Percentiles rank a stretch among this genome's conserved stretches.
Evolutionary conservation across 2,329 filamentous ascomycete genomes (phyloP).

Genomic region (Colletotrichum shisoi): DNA sequence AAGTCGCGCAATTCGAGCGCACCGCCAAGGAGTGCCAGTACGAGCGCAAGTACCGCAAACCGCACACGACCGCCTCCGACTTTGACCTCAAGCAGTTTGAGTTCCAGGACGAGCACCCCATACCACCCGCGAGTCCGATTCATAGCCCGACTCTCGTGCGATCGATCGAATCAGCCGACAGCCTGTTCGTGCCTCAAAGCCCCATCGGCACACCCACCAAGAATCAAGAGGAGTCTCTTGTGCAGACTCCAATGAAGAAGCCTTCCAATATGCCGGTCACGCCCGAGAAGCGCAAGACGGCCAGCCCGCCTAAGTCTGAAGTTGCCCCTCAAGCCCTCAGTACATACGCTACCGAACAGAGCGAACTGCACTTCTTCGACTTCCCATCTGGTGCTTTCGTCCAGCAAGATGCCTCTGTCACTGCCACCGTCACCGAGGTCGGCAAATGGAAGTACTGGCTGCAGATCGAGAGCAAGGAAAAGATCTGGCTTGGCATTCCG

Average conservation of each 20-base stretch:
- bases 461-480: conserved; percentile 77
- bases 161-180: conserved; percentile 66
- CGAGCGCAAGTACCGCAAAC: conserved; percentile 90
- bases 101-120: conserved; percentile 72
- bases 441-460: conserved; percentile 97
- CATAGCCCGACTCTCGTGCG: conserved; percentile 65
- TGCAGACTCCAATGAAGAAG: conserved; percentile 57
- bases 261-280: conserved; percentile 47
- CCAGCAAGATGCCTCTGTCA: conserved; percentile 76
- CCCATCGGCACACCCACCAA: conserved; percentile 47
- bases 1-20: conserved; percentile 81
- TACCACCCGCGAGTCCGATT: conserved; percentile 69
- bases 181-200: conserved; percentile 53
- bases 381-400: conserved; percentile 87
- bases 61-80: conserved; percentile 80
- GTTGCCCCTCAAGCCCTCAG: conserved; percentile 75
- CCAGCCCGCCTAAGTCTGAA: conserved; percentile 62
- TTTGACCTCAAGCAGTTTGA: conserved; percentile 83
- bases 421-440: conserved; percentile 82
- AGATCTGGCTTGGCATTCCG: conserved; percentile 85
- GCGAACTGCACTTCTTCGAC: conserved; percentile 93
- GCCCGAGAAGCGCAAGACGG: conserved; percentile 46
- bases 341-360: conserved; percentile 75
- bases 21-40: conserved; percentile 94
- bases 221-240: conserved; percentile 46